phyloP scores from a whole-genome alignment of 2,329 filamentous ascomycete genomes.

The Aspergillus vadensis region DNA sequence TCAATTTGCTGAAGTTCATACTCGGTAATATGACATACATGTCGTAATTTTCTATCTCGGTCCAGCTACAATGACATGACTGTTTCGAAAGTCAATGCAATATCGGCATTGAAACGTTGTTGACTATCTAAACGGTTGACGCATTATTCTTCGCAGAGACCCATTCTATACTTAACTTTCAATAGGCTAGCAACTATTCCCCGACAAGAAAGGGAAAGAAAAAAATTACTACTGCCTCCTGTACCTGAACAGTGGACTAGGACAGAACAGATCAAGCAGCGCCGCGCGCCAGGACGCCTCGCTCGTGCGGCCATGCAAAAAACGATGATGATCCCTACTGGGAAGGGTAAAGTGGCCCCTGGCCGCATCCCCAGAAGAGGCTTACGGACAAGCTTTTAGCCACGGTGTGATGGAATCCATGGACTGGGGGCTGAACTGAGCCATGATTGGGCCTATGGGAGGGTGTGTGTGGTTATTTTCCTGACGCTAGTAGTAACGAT shows the following conservation, averaged over 20 bases:
- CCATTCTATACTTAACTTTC: no score
- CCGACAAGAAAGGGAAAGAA: no score
- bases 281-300: conserved; percentile 1
- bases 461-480: no score
- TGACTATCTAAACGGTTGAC: no score
- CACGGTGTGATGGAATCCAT: conserved; percentile 20
- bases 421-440: conserved; percentile 1
- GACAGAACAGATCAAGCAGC: neutral
- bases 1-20: conserved; percentile 13
- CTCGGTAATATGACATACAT: neutral
- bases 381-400: conserved; percentile 29
- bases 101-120: no score
- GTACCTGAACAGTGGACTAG: neutral
- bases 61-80: no score
- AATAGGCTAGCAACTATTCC: no score
- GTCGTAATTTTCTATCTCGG: neutral
- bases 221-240: no score
- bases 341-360: conserved; percentile 16
- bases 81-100: no score
- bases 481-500: conserved; percentile 14
- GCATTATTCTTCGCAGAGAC: no score
- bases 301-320: conserved; percentile 7
- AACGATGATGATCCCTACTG: conserved; percentile 18
- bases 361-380: conserved; percentile 21
- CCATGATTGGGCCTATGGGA: neutral